Percentiles rank a stretch among this genome's conserved stretches.
Conservation (phyloP, 1,139 yeast species). For the Kurtzmaniella quercitrusa region DNA sequence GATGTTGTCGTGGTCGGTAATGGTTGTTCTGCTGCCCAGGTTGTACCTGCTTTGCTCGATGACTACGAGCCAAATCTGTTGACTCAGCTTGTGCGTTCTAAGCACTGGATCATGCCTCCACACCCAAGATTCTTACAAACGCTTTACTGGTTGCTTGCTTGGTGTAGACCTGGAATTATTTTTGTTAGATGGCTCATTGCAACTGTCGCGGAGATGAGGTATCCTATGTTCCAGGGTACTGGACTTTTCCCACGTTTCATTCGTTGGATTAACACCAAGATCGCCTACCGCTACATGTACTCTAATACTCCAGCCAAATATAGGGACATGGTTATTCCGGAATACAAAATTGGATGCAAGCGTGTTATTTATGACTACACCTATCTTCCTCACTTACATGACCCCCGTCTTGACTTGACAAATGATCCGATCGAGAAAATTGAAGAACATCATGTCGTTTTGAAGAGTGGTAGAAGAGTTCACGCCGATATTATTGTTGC, state of each 20-base stretch:
- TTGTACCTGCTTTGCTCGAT: conserved; percentile 32
- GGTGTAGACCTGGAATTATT: conserved; percentile 23
- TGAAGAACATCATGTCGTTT: conserved; percentile 25
- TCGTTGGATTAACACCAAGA: conserved; percentile 21
- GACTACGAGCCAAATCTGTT: conserved; percentile 25
- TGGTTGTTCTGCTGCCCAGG: conserved; percentile 44
- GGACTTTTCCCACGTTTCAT: conserved; percentile 23
- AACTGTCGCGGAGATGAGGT: conserved; percentile 28
- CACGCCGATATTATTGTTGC: conserved; percentile 42
- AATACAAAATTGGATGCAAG: conserved; percentile 42
- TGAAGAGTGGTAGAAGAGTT: conserved; percentile 26
- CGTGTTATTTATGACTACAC: conserved; percentile 37
- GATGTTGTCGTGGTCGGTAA: conserved; percentile 39
- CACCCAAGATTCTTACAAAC: conserved; percentile 20
- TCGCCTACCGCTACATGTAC: conserved; percentile 26
- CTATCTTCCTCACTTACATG: conserved; percentile 32
- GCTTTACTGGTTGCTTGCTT: conserved; percentile 23
- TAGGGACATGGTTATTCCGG: conserved; percentile 31
- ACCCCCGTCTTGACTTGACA: conserved; percentile 27
- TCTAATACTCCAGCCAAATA: conserved; percentile 30
- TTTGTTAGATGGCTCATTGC: conserved; percentile 28
- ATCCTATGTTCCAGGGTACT: conserved; percentile 34
- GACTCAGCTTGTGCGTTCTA: conserved; percentile 34
- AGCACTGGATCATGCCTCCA: conserved; percentile 41
- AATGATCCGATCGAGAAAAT: conserved; percentile 23